phyloP scores from a whole-genome alignment of 2,329 filamentous ascomycete genomes.

The Apiospora rasikravindrae region DNA sequence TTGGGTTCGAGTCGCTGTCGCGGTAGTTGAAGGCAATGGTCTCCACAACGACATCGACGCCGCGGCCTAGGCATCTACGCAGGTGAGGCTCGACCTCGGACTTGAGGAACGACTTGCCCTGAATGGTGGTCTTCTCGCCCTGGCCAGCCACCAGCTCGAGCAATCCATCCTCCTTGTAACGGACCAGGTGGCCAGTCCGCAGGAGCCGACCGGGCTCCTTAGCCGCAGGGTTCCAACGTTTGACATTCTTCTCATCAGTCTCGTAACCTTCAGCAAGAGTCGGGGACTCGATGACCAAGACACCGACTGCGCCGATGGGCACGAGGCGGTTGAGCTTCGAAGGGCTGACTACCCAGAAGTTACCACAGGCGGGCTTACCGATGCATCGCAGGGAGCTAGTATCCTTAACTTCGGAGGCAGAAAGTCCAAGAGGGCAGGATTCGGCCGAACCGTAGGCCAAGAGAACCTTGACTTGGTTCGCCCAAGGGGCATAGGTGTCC shows the following conservation, averaged over 20 bases:
- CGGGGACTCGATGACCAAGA: constrained; percentile 65
- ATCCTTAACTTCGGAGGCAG: constrained; percentile 49
- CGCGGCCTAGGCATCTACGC: constrained; percentile 51
- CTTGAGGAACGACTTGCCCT: constrained; percentile 46
- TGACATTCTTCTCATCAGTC: constrained; percentile 36
- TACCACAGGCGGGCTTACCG: constrained; percentile 53
- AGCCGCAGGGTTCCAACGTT: constrained; percentile 30
- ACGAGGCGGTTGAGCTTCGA: constrained; percentile 56
- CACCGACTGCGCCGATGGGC: constrained; percentile 60
- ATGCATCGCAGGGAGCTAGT: constrained; percentile 48
- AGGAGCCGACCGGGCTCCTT: constrained; percentile 40
- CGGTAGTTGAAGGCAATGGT: constrained; percentile 47
- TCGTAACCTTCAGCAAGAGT: constrained; percentile 49
- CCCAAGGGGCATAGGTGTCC: constrained; percentile 54
- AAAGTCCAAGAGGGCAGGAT: constrained; percentile 56
- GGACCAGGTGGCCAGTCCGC: constrained; percentile 57
- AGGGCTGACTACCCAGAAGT: constrained; percentile 58
- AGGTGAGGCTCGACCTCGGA: constrained; percentile 53
- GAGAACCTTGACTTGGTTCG: constrained; percentile 50
- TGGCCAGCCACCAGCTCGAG: constrained; percentile 54
- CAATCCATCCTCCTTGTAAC: constrained; percentile 53
- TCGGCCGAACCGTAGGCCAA: constrained; percentile 58
- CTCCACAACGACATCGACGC: constrained; percentile 56
- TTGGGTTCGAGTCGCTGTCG: constrained; percentile 42
- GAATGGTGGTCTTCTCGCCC: constrained; percentile 47